A percentile compares a stretch with the other conserved stretches of the same genome.
These are phyloP conservation scores for Coniochaeta sp. DNA, from an alignment of 2,329 filamentous ascomycete species.

Conservation along the genomic window DNA sequence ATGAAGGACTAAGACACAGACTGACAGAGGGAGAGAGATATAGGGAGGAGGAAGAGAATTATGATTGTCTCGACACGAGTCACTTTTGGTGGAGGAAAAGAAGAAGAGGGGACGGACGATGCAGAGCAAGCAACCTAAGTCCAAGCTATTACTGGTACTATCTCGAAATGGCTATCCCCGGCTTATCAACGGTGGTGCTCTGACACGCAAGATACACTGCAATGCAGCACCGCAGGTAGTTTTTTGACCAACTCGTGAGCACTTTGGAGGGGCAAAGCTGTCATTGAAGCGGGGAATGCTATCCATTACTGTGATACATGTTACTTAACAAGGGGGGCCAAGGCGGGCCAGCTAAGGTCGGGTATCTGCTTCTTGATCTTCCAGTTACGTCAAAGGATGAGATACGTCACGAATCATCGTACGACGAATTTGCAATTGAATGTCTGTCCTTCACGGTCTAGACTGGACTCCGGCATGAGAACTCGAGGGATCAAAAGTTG, in stretches of 20 bases:
- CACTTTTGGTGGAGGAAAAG: neutral
- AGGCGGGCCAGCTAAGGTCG: no score
- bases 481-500: no score
- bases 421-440: neutral
- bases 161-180: slow-evolving; percentile 3
- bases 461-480: neutral
- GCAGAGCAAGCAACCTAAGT: no score
- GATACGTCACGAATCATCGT: neutral
- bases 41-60: no score
- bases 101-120: neutral
- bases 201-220: neutral
- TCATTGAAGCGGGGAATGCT: neutral
- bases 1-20: neutral
- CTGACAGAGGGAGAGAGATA: no score
- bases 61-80: neutral
- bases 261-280: slow-evolving; percentile 3
- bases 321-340: no score
- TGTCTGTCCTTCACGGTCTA: neutral
- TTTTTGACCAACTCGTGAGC: neutral
- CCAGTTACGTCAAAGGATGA: neutral
- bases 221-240: no score
- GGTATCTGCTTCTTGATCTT: neutral
- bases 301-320: no score
- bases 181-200: slow-evolving; percentile 6
- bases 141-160: neutral